Evolutionary conservation across 1,284 basidiomycete species (phyloP).

Genomic region (Quambalaria eucalypti): DNA sequence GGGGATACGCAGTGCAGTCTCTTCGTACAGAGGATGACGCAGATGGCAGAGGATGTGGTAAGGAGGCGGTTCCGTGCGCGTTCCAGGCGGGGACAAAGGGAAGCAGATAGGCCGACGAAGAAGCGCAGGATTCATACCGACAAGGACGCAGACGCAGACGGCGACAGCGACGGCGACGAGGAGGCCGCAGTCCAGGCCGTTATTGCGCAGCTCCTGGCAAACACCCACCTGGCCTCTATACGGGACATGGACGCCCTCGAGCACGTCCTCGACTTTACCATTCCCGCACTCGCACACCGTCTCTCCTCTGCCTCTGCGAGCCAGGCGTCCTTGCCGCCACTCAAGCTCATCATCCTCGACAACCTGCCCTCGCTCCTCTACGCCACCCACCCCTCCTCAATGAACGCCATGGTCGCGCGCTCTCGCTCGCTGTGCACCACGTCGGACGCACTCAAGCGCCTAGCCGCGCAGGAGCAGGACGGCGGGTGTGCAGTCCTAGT

Average conservation of each 20-base stretch:
- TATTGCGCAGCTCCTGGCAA: background rate
- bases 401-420: background rate
- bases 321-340: background rate
- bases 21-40: background rate
- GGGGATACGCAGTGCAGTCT: background rate
- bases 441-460: background rate
- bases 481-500: background rate
- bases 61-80: background rate
- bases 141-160: background rate
- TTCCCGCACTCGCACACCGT: background rate
- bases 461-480: background rate
- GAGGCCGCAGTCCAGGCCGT: background rate
- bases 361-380: background rate
- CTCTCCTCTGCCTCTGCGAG: background rate
- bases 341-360: background rate
- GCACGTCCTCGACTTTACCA: background rate
- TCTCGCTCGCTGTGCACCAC: background rate
- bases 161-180: background rate
- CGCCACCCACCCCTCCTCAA: background rate
- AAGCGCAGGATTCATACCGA: background rate
- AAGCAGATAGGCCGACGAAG: background rate
- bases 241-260: background rate
- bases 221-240: background rate
- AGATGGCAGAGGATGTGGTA: background rate
- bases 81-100: no score